Evolutionary conservation across 1,139 yeast species (phyloP).

Genomic region (Hanseniaspora gamundiae): DNA sequence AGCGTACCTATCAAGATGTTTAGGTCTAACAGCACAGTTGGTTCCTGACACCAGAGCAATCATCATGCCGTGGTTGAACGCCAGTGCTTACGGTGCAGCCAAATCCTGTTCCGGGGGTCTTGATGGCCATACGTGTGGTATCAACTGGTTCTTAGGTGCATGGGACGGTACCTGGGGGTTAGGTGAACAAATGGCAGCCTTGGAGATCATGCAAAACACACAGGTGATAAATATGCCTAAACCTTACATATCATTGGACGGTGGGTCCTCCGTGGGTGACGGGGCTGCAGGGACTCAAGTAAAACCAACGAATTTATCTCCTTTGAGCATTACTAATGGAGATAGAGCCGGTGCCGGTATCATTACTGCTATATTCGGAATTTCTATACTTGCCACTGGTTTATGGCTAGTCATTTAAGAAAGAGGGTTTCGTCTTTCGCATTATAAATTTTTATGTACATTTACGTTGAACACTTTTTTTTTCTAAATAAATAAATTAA

Average conservation of each 20-base stretch:
- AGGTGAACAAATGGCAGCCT: slow-evolving; percentile 87
- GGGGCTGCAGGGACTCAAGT: slow-evolving; percentile 46
- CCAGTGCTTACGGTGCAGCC: slow-evolving; percentile 73
- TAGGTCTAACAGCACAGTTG: slow-evolving; percentile 63
- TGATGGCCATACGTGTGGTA: slow-evolving; percentile 86
- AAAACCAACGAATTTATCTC: slow-evolving; percentile 26
- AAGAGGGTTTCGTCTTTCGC: no score
- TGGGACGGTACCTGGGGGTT: slow-evolving; percentile 82
- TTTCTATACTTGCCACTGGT: slow-evolving; percentile 50
- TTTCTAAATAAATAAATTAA: slow-evolving; percentile 25
- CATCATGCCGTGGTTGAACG: slow-evolving; percentile 39
- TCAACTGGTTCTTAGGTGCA: slow-evolving; percentile 56
- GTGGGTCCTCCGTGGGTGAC: slow-evolving; percentile 50
- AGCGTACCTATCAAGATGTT: slow-evolving; percentile 65
- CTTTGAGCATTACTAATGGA: slow-evolving; percentile 42
- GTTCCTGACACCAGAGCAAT: slow-evolving; percentile 49
- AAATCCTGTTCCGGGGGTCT: slow-evolving; percentile 72
- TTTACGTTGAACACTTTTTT: no score
- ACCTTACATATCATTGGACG: slow-evolving; percentile 45
- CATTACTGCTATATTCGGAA: slow-evolving; percentile 64
- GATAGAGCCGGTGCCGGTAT: slow-evolving; percentile 87
- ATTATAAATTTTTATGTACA: no score
- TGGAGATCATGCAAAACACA: slow-evolving; percentile 63
- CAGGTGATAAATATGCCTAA: slow-evolving; percentile 41
- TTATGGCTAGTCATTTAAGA: slow-evolving; percentile 52